Percentiles rank a stretch among this genome's conserved stretches.
Conservation (phyloP, 1,284 basidiomycete genomes). For the Ceratobasidium sp. region DNA sequence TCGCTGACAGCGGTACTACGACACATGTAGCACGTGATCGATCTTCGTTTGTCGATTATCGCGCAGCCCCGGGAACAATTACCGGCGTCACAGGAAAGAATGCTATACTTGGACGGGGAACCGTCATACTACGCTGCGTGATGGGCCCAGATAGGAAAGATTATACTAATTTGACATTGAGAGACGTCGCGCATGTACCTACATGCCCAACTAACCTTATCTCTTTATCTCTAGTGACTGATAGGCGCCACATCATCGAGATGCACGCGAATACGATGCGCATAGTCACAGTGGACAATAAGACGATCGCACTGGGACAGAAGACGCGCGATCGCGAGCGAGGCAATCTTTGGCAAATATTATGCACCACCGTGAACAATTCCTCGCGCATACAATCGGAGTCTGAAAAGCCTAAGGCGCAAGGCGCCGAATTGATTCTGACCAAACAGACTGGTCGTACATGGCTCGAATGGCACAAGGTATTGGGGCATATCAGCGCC, state of each 20-base stretch:
- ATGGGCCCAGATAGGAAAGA: background rate
- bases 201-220: conserved; percentile 15
- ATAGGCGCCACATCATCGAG: background rate
- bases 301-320: conserved; percentile 7
- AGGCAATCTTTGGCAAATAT: background rate
- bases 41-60: background rate
- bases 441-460: background rate
- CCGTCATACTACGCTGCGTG: background rate
- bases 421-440: background rate
- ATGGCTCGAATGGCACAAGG: conserved; percentile 55
- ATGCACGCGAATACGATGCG: background rate
- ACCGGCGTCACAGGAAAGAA: background rate
- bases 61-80: background rate
- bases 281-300: conserved; percentile 3
- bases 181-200: background rate
- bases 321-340: background rate
- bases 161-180: background rate
- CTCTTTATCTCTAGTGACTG: background rate
- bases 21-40: background rate
- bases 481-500: conserved; percentile 56
- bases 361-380: background rate
- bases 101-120: background rate
- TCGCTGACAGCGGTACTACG: background rate
- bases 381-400: background rate
- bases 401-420: background rate